phyloP scores from a whole-genome alignment of 2,329 filamentous ascomycete species.

The Cephalotrichum gorgonifer region DNA sequence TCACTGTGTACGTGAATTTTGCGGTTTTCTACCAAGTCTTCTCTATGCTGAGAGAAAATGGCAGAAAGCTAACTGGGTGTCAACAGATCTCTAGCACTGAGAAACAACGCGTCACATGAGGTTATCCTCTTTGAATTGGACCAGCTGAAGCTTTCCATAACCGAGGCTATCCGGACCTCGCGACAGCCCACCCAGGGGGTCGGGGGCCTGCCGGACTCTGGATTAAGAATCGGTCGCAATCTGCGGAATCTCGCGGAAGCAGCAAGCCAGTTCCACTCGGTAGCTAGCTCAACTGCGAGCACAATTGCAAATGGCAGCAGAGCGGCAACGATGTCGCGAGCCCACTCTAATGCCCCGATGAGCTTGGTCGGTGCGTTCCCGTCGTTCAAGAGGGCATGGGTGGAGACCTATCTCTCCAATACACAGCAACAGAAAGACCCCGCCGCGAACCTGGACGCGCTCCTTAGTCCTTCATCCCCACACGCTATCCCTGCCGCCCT shows the following conservation, averaged over 20 bases:
- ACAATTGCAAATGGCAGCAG: conserved; percentile 7
- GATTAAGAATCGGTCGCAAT: conserved; percentile 9
- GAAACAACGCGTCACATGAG: conserved; percentile 10
- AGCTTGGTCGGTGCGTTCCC: conserved; percentile 10
- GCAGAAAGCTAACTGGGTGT: neutral
- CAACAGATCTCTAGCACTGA: conserved; percentile 10
- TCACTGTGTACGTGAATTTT: conserved; percentile 11
- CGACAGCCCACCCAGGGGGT: conserved; percentile 1
- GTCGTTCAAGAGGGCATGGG: conserved; percentile 8
- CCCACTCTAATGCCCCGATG: conserved; percentile 1
- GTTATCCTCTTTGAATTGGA: conserved; percentile 11
- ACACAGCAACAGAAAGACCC: neutral
- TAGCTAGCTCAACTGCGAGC: conserved; percentile 13
- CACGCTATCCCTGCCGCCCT: neutral
- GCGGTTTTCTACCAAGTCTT: neutral
- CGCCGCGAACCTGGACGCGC: neutral
- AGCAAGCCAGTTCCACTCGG: conserved; percentile 14
- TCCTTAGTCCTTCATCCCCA: neutral
- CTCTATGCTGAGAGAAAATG: neutral
- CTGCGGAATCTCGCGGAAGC: conserved; percentile 13
- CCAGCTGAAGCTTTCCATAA: conserved; percentile 11
- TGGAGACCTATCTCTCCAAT: conserved; percentile 9
- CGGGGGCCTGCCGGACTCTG: conserved; percentile 6
- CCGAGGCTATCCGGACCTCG: conserved; percentile 7
- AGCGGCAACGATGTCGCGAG: neutral